Base-by-base conservation (phyloP, 352 stramenopile genomes). In the Peronospora destructor region DNA sequence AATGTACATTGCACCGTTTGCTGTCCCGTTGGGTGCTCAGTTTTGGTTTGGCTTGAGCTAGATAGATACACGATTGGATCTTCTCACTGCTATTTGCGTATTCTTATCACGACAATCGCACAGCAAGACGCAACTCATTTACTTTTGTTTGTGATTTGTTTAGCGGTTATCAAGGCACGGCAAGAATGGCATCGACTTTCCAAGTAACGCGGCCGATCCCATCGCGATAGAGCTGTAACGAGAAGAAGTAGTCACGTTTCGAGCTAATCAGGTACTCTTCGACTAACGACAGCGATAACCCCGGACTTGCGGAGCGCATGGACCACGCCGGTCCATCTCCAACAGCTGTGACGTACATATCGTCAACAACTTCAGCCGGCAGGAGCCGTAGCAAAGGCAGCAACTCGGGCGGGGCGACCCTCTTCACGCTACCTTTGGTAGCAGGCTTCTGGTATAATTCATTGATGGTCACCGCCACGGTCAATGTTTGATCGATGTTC, bases 1-100 rank as follows among this genome's bases (percentile, higher is more conserved):
- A 60, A 68, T 68, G 45, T 61, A 57, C 36, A 56, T 53, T 69
- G 61, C 61, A 69, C 37, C 52, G 56, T 59, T 69, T 13, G 47
- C 59, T 56, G 38, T 49, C 55, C 41, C n/a, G 32, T 64, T 53
- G 37, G 9, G 38, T 53, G 33, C 39, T 44, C 11, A 29, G 17
- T 45, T 57, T 57, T 53, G 40, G 23, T 41, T 52, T 51, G 23
- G 10, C 19, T 36, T 12, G 43, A 57, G 11, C 13, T 30, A 41
- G 39, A 33, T 30, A 41, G 39, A 33, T 21, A 33, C 26, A 42
- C 28, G n/a, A 25, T 53, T 51, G 34, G 17, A 55, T 49, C 23
- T 19, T 26, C 23, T 34, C 28, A 38, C 16, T 39, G 14, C 7
- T 49, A 13, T 45, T 33, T 36, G 35, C 49, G 29, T 47, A 54